Conservation (phyloP, 2,329 filamentous ascomycete species). For the Aspergillus neotritici region DNA sequence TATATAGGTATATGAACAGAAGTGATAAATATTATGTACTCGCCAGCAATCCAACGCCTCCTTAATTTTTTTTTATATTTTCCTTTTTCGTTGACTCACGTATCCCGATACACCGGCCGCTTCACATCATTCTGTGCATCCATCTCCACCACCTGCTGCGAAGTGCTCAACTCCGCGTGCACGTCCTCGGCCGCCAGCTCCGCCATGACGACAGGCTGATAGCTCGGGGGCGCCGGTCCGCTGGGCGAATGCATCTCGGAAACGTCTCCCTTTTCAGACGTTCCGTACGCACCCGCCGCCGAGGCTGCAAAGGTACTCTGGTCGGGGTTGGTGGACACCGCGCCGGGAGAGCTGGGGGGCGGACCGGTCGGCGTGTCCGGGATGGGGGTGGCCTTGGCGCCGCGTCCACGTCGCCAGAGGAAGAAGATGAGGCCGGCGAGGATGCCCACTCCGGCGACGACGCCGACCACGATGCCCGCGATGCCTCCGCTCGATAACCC, state of each 20-base stretch:
- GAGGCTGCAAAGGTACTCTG: too few species aligned
- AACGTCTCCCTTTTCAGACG: too few species aligned
- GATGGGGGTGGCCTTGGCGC: background rate
- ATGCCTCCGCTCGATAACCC: constrained; percentile 5
- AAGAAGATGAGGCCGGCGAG: constrained; percentile 5
- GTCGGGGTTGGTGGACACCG: background rate
- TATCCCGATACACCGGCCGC: background rate
- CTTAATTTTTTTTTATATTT: too few species aligned
- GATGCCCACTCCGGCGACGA: background rate
- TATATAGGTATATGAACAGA: too few species aligned
- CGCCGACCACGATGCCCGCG: constrained; percentile 6
- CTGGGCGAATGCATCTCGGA: background rate
- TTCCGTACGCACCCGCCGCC: too few species aligned
- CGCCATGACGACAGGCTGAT: background rate
- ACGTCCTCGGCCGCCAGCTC: background rate
- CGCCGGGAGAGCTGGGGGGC: background rate
- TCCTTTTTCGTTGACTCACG: too few species aligned
- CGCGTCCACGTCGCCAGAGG: constrained; percentile 4
- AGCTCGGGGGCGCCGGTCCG: too few species aligned
- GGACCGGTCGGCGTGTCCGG: background rate
- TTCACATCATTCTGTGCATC: constrained; percentile 1
- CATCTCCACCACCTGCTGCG: constrained; percentile 4
- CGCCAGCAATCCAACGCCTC: too few species aligned
- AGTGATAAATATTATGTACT: too few species aligned
- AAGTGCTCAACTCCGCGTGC: constrained; percentile 3